Evolutionary conservation across 345 rosid species (phyloP), one percentile per base, ranked within the genome.

Genomic region (Populus pruinosa): DNA sequence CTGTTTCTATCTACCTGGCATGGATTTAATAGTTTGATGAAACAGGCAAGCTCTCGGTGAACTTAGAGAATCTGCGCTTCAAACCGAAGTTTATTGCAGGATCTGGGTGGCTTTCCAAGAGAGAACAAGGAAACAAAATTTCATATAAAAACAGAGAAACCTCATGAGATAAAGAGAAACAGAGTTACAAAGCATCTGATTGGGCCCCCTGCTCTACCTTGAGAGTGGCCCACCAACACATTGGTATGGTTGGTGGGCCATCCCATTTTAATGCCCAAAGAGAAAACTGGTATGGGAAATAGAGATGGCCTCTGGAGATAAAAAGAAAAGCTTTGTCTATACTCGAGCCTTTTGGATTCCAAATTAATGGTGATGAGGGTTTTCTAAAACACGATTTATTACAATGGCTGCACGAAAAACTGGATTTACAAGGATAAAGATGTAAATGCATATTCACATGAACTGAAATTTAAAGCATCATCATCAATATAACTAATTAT

Each of bases 191-290:
- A 47, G 85, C 83, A 82, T 79, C 73, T 39, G 69, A 36, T 50
- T 64, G 82, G 87, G 76, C 36, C 86, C 86, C 81, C 62, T 74
- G 50, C 47, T 73, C 77, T 71, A 67, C 79, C 72, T 83, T 73
- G 81, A 81, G 79, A 31, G 79, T 76, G 88, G 88, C 72, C 90
- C 90, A 82, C 80, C 76, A 78, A 64, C 81, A 77, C 74, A 72
- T 50, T 31, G 72, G 72, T 33, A 56, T 21, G 81, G 71, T 29
- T 70, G 74, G 79, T 81, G 85, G 87, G 82, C 65, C 87, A 35
- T 67, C 68, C 67, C 70, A 59, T 76, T 76, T 68, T 71, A 17
- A 70, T 77, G 25, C 64, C 50, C 75, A 4, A 49, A 65, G 14
- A n/a, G 27, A 74, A 68, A 78, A 69, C 64, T 20, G 44, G 29